phyloP scores from a whole-genome alignment of 208 protist genomes.

The Giardia muris region DNA sequence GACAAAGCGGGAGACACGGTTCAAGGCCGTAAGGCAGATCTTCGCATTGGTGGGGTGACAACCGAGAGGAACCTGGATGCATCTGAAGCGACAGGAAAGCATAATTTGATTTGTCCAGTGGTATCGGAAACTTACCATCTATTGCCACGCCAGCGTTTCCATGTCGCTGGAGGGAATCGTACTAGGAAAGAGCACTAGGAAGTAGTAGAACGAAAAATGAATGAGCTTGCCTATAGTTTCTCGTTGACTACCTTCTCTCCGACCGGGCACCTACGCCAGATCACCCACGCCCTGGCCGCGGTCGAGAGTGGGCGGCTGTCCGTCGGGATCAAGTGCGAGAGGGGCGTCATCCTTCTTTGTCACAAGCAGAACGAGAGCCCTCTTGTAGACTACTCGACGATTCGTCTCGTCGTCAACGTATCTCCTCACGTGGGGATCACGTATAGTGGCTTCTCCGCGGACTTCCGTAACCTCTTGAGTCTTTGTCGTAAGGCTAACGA shows the following conservation, averaged over 20 bases:
- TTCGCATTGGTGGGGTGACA: too few species aligned
- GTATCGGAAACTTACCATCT: too few species aligned
- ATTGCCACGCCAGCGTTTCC: too few species aligned
- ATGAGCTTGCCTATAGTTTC: conserved; percentile 19
- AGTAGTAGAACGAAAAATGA: conserved; percentile 6
- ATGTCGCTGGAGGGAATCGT: too few species aligned
- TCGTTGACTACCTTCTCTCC: conserved; percentile 28
- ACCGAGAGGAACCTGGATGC: too few species aligned
- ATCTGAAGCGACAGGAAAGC: too few species aligned
- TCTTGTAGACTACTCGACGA: conserved; percentile 11
- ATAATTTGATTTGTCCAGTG: too few species aligned
- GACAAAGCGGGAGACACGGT: too few species aligned
- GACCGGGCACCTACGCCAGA: conserved; percentile 9
- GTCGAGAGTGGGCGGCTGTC: background rate
- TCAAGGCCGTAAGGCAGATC: too few species aligned
- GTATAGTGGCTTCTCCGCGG: conserved; percentile 7
- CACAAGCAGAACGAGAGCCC: background rate
- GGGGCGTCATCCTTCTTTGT: background rate
- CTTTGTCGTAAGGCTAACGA: background rate
- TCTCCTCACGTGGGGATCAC: background rate
- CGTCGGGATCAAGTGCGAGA: background rate
- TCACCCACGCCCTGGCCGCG: conserved; percentile 17
- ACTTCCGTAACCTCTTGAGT: background rate
- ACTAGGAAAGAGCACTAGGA: too few species aligned
- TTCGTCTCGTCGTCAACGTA: background rate